Base-by-base conservation (phyloP, 1,284 basidiomycete genomes). In the Rhodotorula glutinis region DNA sequence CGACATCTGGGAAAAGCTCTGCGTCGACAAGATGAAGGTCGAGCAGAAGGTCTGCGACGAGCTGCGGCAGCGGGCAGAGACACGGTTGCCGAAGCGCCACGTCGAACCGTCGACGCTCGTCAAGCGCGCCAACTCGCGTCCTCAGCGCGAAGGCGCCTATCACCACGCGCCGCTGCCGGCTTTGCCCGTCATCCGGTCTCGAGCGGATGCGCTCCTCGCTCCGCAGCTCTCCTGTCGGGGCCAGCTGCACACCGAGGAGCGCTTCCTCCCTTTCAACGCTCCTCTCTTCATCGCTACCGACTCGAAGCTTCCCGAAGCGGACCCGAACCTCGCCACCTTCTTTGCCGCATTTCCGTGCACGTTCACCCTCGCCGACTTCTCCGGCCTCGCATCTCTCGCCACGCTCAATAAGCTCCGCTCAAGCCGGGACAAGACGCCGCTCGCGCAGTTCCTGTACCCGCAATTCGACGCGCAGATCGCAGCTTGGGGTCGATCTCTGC, bases 231-330 rank as follows among this genome's bases (percentile, higher is more conserved):
- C 70, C 3, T 77, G 75, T 46, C 69, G 52, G 75, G 76, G 43
- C 27, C 53, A 52, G 1, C 60, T 76, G 5, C 67, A 75, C 44
- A 66, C 69, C 25, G 41, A 57, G 33, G 29, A 62, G 4, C 67
- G 73, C 5, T 80, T 85, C 30, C 66, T 73, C 23, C 74, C 75
- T 7, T 81, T 89, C 60, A 88, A 88, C 70, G 79, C 79, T 17
- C 87, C 87, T 0, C 75, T 91, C 29, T 91, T 85, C 78, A 81
- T 91, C 65, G 85, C 89, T 7, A 90, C 88, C 3, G 88, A 90
- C 75, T 81, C 83, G 16, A 63, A 65, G 8, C 57, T 72, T 14
- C 76, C 77, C 19, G 74, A 75, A 3, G 70, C 75, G 0, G 79
- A 87, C 73, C 79, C 82, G 0, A 70, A 81, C 13, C 80, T 90